Evolutionary conservation across 768 basidiomycete genomes (phyloP).

Genomic region (Pulveroboletus sp.): DNA sequence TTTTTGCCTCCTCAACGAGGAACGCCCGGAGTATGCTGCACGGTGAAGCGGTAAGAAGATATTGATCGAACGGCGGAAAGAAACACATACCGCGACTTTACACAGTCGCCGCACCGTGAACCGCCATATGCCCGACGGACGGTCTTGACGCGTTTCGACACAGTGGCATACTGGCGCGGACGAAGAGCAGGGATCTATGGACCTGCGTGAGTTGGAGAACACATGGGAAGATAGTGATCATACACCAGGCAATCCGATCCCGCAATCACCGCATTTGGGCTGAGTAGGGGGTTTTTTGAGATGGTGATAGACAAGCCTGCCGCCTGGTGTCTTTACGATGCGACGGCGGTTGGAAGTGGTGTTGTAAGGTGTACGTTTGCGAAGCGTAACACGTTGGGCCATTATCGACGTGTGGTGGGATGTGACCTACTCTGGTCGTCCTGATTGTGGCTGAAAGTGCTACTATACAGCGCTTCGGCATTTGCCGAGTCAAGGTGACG

Average conservation of each 20-base stretch:
- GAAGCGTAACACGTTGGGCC: constrained; percentile 99
- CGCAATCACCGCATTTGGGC: constrained; percentile 99
- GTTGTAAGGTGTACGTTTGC: constrained; percentile 98
- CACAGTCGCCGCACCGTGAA: constrained; percentile 94
- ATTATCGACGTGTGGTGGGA: constrained; percentile 41
- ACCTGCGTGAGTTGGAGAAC: background rate
- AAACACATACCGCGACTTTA: constrained; percentile 80
- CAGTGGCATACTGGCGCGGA: constrained; percentile 91
- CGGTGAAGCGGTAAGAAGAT: background rate
- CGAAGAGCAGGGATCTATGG: constrained; percentile 89
- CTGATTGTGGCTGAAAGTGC: constrained; percentile 19
- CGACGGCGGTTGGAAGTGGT: constrained; percentile 95
- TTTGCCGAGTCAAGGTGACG: constrained; percentile 5
- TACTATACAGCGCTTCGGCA: constrained; percentile 23
- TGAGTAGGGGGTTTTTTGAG: constrained; percentile 89
- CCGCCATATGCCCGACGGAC: constrained; percentile 97
- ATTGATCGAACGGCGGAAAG: background rate
- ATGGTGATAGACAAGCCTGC: constrained; percentile 97
- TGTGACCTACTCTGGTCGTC: background rate
- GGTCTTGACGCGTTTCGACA: constrained; percentile 97
- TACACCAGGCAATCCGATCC: constrained; percentile 90
- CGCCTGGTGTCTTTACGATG: constrained; percentile 97
- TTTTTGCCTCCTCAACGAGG: constrained; percentile 99
- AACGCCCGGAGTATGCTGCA: constrained; percentile 94
- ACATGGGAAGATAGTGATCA: constrained; percentile 30